Evolutionary conservation across 164 flowering plant species (phyloP), one percentile per base, ranked within the genome.

Genomic region (Stephania cephalantha): DNA sequence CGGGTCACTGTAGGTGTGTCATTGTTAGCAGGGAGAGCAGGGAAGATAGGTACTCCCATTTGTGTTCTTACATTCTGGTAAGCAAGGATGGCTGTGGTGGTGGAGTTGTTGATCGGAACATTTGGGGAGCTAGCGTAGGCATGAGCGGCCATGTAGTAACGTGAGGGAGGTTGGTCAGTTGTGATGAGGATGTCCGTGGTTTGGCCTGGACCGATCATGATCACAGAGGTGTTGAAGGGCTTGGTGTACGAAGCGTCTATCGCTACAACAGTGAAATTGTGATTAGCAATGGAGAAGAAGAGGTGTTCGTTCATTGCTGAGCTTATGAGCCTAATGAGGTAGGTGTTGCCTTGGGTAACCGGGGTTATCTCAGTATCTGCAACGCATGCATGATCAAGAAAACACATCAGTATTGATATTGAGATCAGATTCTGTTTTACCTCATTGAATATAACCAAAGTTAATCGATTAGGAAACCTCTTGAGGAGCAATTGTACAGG

Each of bases 171-270:
- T 69, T 93, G 98, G 75, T 91, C 79, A 31, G 98, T 86, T 4
- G 86, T 85, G 76, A 93, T 71, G 71, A 93, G 91, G 66, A 90
- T 89, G 73, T 89, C 79, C 5, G 88, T 89, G n/a, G 98, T 93
- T 72, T 91, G 97, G 10, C 98, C 98, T 0, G 96, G 96, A 2
- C 93, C 96, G 18, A 91, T 79, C 91, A 91, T 84, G 78, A 91
- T 50, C 63, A 91, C 92, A 0, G 81, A 68, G 69, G 96, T 88
- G 74, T 89, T 87, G 83, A 88, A 91, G 25, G 89, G 94, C 50
- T 88, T 91, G 4, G 73, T 22, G 78, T 90, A 91, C 55, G 88
- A 84, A 46, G 97, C 97, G 71, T 91, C 97, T 3, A 90, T 91
- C 2, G 83, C 89, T 0, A 91, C 97, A 0, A 91, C 91, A 0